Percentiles rank a stretch among this genome's conserved stretches.
These are phyloP conservation scores for Naegleria fowleri DNA, from an alignment of 208 protist genomes.

Conservation along the genomic window DNA sequence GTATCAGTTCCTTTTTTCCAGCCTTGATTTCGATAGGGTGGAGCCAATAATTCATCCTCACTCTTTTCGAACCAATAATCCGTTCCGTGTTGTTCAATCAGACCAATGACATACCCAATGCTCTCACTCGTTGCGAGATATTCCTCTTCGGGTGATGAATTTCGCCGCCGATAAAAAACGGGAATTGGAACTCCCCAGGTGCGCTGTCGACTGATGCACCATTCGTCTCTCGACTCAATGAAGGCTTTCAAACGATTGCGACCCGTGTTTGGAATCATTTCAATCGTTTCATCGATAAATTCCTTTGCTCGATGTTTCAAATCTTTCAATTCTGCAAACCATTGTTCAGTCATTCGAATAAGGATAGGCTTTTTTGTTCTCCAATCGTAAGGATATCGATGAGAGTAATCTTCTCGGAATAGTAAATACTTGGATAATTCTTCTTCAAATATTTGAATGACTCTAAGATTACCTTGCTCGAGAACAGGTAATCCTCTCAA, in stretches of 20 bases:
- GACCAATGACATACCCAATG: conserved; percentile 49
- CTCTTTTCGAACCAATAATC: conserved; percentile 51
- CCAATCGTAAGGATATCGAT: conserved; percentile 79
- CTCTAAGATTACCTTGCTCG: conserved; percentile 28
- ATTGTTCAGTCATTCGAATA: conserved; percentile 55
- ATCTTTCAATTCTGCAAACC: conserved; percentile 51
- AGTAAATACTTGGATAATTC: conserved; percentile 4
- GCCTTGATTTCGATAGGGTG: not conserved
- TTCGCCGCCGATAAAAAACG: conserved; percentile 53
- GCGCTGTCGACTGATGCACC: conserved; percentile 72
- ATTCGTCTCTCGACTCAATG: conserved; percentile 53
- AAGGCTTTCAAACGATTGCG: conserved; percentile 49
- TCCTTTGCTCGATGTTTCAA: conserved; percentile 36
- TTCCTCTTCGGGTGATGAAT: conserved; percentile 42
- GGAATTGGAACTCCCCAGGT: conserved; percentile 74
- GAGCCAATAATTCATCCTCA: conserved; percentile 54
- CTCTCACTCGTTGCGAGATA: conserved; percentile 41
- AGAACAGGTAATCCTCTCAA: conserved; percentile 41
- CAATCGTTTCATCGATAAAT: conserved; percentile 17
- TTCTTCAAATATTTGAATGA: conserved; percentile 34
- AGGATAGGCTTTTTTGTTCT: conserved; percentile 68
- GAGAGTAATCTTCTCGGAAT: conserved; percentile 44
- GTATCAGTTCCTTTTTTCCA: conserved; percentile 60
- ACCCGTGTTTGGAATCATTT: conserved; percentile 38
- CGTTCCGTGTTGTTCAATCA: conserved; percentile 52